These are phyloP conservation scores for Fusarium incarnatum DNA, from an alignment of 2,329 filamentous ascomycete genomes.

Conservation along the genomic window DNA sequence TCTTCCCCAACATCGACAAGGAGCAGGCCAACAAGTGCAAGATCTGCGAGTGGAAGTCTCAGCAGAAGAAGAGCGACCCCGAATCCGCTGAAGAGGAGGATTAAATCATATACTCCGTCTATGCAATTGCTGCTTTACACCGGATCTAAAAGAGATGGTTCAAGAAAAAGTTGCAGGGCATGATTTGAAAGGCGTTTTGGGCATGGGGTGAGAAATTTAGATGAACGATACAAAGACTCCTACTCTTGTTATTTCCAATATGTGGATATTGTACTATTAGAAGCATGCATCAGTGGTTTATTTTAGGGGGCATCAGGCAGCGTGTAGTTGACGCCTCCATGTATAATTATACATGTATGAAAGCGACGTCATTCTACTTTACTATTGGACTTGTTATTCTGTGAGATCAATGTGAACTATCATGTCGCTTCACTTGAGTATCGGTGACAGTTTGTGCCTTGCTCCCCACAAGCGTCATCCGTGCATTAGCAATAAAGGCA, in stretches of 20 bases:
- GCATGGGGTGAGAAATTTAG: slow-evolving; percentile 45
- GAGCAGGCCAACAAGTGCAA: slow-evolving; percentile 81
- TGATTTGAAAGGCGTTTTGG: slow-evolving; percentile 47
- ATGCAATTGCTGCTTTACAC: slow-evolving; percentile 3
- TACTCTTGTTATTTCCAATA: slow-evolving; percentile 46
- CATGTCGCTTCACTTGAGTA: neutral
- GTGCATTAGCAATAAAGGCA: slow-evolving; percentile 11
- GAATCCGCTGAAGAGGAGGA: slow-evolving; percentile 54
- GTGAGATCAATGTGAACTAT: neutral
- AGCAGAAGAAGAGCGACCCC: slow-evolving; percentile 54
- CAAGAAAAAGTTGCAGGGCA: slow-evolving; percentile 20
- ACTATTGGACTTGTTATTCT: neutral
- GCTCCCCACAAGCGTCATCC: neutral
- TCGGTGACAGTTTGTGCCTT: neutral
- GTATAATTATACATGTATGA: slow-evolving; percentile 46
- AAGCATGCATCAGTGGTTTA: slow-evolving; percentile 43
- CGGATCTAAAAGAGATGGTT: neutral
- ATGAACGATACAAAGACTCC: slow-evolving; percentile 49
- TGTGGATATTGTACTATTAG: slow-evolving; percentile 47
- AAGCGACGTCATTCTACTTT: slow-evolving; percentile 37
- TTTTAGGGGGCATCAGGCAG: slow-evolving; percentile 26
- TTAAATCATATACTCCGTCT: slow-evolving; percentile 35
- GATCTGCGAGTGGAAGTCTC: slow-evolving; percentile 65
- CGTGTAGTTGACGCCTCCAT: slow-evolving; percentile 36
- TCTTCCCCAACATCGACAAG: slow-evolving; percentile 85